Base-by-base conservation (phyloP, 495 filamentous ascomycete species). In the Penicillium waksmanii region DNA sequence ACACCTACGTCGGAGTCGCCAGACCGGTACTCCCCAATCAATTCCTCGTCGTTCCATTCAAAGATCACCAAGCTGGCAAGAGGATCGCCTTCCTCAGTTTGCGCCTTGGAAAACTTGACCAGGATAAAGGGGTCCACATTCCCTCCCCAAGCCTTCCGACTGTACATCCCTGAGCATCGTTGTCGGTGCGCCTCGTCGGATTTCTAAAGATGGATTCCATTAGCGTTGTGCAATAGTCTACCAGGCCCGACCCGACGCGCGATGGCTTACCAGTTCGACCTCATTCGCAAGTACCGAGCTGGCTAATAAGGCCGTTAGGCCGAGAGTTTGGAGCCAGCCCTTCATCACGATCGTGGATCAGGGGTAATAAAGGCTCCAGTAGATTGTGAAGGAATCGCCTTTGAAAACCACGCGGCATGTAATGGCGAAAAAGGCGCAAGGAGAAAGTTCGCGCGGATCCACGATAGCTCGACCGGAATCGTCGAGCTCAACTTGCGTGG, bases 81-180 rank as follows among this genome's bases (percentile, higher is more conserved):
- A 12, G 89, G 87, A 68, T 96, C 89, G 19, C 80, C 75, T 58
- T 87, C 82, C 36, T 73, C 78, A 35, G 67, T 52, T 51, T 83
- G 78, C 46, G 82, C 71, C 65, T 88, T 85, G 51, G 87, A 78
- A 66, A 96, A 96, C 70, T 89, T 93, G 61, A 89, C 84, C 58
- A 88, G 79, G 72, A 99, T 96, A 77, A 88, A 93, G 10, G 95
- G 96, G 60, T 97, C 91, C 52, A 91, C 81, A 34, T 83, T 85
- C 65, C 95, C 95, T 60, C 92, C 91, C 95, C 95, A 99, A 18
- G 88, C 77, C 64, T 87, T 91, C 68, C 83, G 87, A 73, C 88
- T 93, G 77, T 98, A 99, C 95, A 99, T 98, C 75, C 95, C 95
- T 70, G 91, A 88, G 77, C 95, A 99, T 88, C 89, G 84, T 76